phyloP scores from a whole-genome alignment of 1,139 yeast species.

The Nakaseomyces uthaithaninus region DNA sequence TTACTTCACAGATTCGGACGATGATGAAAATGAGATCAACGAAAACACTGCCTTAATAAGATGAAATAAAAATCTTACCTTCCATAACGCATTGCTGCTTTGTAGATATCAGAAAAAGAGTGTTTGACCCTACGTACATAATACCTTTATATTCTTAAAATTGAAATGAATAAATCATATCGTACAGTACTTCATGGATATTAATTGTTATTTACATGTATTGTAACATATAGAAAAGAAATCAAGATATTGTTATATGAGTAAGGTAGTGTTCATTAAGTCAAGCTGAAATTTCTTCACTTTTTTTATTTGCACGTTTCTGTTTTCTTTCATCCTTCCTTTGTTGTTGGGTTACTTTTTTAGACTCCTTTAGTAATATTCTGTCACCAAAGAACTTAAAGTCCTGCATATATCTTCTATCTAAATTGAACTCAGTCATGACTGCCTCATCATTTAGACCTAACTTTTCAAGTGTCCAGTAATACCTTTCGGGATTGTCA shows the following conservation, averaged over 20 bases:
- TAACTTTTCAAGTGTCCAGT: constrained; percentile 74
- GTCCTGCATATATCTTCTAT: constrained; percentile 75
- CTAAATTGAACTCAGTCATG: constrained; percentile 74
- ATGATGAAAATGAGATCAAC: constrained; percentile 19
- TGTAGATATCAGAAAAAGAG: too few relatives aligned
- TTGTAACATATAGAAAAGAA: too few relatives aligned
- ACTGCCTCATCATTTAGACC: constrained; percentile 81
- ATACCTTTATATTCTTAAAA: neutral
- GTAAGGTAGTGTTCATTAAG: too few relatives aligned
- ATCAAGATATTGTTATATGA: too few relatives aligned
- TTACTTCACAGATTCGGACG: constrained; percentile 21
- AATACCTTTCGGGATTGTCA: constrained; percentile 73
- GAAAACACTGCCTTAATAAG: constrained; percentile 13
- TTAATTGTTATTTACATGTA: constrained; percentile 2
- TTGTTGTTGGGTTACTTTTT: constrained; percentile 37
- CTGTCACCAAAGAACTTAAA: constrained; percentile 71
- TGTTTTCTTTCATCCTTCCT: constrained; percentile 39
- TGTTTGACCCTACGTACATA: neutral
- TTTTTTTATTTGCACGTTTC: constrained; percentile 19
- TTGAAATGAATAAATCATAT: constrained; percentile 4
- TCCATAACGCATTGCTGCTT: neutral
- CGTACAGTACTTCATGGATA: neutral
- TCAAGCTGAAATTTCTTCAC: neutral
- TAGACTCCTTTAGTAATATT: constrained; percentile 39
- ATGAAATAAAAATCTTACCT: neutral